Evolutionary conservation across 2,329 filamentous ascomycete species (phyloP).

Genomic region (Sporothrix euskadiensis): DNA sequence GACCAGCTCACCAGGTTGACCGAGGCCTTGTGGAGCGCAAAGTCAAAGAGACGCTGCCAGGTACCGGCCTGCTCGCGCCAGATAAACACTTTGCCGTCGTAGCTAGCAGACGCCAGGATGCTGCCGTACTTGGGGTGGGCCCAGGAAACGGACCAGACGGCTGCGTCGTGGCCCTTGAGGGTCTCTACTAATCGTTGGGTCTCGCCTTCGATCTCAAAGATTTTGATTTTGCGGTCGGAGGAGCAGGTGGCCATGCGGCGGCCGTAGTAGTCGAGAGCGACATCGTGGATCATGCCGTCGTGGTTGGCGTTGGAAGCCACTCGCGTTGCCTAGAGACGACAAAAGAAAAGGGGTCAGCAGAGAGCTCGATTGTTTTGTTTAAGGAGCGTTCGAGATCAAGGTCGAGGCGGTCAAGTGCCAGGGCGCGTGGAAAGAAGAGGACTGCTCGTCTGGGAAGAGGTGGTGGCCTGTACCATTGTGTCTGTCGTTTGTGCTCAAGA

Average conservation of each 20-base stretch:
- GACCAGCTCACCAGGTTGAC: conserved; percentile 98
- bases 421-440: not conserved
- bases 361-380: not conserved
- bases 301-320: conserved; percentile 84
- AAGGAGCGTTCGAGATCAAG: not conserved
- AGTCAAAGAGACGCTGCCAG: conserved; percentile 90
- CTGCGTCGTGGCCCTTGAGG: conserved; percentile 93
- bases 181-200: conserved; percentile 88
- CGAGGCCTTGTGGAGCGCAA: conserved; percentile 88
- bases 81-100: conserved; percentile 97
- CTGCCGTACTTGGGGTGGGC: conserved; percentile 98
- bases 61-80: conserved; percentile 83
- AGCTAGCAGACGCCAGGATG: conserved; percentile 91
- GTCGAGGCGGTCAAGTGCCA: not conserved
- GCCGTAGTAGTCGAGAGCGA: conserved; percentile 97
- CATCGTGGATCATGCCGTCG: conserved; percentile 99
- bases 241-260: conserved; percentile 94
- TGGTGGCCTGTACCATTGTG: conserved; percentile 20
- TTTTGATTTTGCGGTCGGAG: conserved; percentile 98
- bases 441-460: not conserved
- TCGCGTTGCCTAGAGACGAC: conserved; percentile 44
- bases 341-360: not conserved
- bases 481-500: not conserved
- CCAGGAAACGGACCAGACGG: conserved; percentile 98
- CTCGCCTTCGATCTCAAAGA: conserved; percentile 96